phyloP scores from a whole-genome alignment of 495 filamentous ascomycete genomes.

The Podospora tetraspora region DNA sequence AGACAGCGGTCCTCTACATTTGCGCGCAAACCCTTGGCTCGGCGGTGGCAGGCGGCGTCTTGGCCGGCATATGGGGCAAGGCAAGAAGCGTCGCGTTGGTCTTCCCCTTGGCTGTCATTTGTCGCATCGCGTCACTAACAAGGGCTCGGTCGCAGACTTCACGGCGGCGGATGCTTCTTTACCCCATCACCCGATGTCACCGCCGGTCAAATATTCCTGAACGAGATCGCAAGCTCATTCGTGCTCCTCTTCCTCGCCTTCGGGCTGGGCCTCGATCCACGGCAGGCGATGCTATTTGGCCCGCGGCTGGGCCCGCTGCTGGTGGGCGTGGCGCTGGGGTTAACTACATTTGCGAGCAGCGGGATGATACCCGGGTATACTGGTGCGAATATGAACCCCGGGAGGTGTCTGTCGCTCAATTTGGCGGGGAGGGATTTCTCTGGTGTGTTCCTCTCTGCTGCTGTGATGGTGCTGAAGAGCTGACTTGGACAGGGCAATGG shows the following conservation, averaged over 20 bases:
- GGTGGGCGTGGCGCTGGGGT: constrained; percentile 45
- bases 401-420: constrained; percentile 25
- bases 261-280: constrained; percentile 53
- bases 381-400: constrained; percentile 32
- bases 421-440: constrained; percentile 26
- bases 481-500: constrained; percentile 25
- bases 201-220: background rate
- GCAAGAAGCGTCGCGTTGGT: background rate
- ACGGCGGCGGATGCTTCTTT: constrained; percentile 9
- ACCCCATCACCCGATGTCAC: background rate
- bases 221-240: constrained; percentile 2
- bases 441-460: constrained; percentile 15
- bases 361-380: constrained; percentile 43
- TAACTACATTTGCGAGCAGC: constrained; percentile 43
- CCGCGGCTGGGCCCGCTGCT: constrained; percentile 48
- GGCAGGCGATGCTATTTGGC: constrained; percentile 48
- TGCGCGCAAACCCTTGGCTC: background rate
- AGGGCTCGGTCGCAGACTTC: background rate
- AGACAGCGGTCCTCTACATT: background rate
- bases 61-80: background rate
- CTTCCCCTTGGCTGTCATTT: background rate
- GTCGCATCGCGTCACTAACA: background rate
- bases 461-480: background rate
- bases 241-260: constrained; percentile 32
- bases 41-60: background rate